Evolutionary conservation across 2,329 filamentous ascomycete genomes (phyloP).

Genomic region (Teratosphaeria destructans): DNA sequence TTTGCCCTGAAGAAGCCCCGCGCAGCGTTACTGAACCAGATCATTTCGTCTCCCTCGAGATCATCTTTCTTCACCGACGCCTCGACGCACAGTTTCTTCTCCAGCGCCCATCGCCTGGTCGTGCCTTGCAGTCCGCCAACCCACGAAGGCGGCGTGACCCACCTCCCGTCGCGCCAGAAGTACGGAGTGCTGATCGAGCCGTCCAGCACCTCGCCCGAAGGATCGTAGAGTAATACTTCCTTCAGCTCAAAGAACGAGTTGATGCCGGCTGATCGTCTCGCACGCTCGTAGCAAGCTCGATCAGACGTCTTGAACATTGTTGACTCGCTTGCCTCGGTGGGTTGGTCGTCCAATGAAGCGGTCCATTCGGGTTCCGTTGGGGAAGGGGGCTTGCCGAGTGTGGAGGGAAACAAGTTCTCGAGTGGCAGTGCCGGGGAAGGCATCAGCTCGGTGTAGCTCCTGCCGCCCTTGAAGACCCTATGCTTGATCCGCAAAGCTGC

Average conservation of each 20-base stretch:
- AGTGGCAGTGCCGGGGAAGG: conserved; percentile 33
- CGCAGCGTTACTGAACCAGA: conserved; percentile 84
- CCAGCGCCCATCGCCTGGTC: conserved; percentile 72
- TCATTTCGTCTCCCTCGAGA: conserved; percentile 60
- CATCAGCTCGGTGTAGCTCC: conserved; percentile 30
- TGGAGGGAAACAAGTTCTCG: conserved; percentile 47
- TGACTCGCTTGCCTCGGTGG: conserved; percentile 48
- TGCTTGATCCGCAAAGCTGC: conserved; percentile 38
- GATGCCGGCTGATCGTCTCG: conserved; percentile 52
- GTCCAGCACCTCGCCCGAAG: conserved; percentile 63
- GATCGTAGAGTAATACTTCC: conserved; percentile 69
- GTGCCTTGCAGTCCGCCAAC: conserved; percentile 77
- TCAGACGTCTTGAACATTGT: conserved; percentile 80
- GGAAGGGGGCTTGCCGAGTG: conserved; percentile 34
- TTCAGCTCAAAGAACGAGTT: conserved; percentile 30
- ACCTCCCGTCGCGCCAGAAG: conserved; percentile 60
- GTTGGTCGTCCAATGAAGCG: conserved; percentile 42
- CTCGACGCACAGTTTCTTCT: conserved; percentile 56
- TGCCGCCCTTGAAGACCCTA: conserved; percentile 42
- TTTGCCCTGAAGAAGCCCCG: conserved; percentile 54
- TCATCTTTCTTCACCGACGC: conserved; percentile 49
- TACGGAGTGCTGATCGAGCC: conserved; percentile 71
- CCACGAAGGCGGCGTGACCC: conserved; percentile 63
- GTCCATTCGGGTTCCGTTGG: conserved; percentile 21
- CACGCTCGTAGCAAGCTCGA: conserved; percentile 60